phyloP scores from a whole-genome alignment of 257 asterid genomes.

The Gynochthodes officinalis region DNA sequence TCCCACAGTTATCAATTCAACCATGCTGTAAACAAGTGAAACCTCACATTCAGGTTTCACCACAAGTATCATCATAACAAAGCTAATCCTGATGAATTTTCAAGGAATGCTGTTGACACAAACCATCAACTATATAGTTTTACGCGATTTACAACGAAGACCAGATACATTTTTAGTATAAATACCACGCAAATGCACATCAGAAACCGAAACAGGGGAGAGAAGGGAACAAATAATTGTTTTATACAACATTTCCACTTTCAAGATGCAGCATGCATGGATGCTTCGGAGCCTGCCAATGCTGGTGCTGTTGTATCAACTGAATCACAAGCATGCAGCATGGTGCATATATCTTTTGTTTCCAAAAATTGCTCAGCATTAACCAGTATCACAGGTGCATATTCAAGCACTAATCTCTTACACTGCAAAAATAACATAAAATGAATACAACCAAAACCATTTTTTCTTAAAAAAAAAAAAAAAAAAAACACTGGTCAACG shows the following conservation, averaged over 20 bases:
- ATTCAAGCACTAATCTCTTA: slow-evolving; percentile 81
- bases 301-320: slow-evolving; percentile 21
- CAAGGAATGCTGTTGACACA: neutral
- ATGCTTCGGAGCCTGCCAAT: slow-evolving; percentile 15
- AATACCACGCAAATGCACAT: neutral
- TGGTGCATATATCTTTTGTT: slow-evolving; percentile 53
- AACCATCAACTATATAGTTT: too few species aligned
- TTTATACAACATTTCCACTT: slow-evolving; percentile 4
- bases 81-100: neutral
- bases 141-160: slow-evolving; percentile 1
- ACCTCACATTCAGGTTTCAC: too few species aligned
- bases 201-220: neutral
- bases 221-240: neutral
- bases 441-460: neutral
- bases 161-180: neutral
- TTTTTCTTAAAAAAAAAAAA: slow-evolving; percentile 9
- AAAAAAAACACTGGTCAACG: neutral
- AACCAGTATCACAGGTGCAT: slow-evolving; percentile 65
- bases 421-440: slow-evolving; percentile 47
- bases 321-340: slow-evolving; percentile 65
- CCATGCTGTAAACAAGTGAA: too few species aligned
- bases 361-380: slow-evolving; percentile 83
- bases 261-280: slow-evolving; percentile 56
- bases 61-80: too few species aligned
- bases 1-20: too few species aligned